phyloP scores from a whole-genome alignment of 306 rosid genomes.

The Pyrus communis region DNA sequence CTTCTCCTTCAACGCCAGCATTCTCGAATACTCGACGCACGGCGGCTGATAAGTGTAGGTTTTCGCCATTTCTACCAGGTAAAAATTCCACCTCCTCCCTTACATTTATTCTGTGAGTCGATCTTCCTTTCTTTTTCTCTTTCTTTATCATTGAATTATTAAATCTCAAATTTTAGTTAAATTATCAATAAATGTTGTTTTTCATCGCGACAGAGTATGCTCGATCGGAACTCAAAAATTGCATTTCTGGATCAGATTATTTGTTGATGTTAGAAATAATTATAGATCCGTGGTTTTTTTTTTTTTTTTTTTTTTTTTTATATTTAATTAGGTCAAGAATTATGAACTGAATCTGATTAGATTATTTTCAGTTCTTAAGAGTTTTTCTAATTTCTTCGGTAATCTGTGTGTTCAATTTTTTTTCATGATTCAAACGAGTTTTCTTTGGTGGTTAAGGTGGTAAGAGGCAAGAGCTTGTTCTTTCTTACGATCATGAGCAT shows the following conservation, averaged over 20 bases:
- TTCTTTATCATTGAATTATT: neutral
- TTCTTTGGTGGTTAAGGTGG: neutral
- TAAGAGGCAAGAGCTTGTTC: neutral
- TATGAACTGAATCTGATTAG: neutral
- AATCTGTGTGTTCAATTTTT: neutral
- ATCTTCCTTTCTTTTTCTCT: neutral
- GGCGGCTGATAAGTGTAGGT: neutral
- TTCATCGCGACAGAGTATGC: neutral
- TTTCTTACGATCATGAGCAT: neutral
- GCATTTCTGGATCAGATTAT: neutral
- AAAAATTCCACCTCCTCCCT: constrained; percentile 1
- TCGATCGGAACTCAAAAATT: neutral
- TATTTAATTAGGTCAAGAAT: neutral
- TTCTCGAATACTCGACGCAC: neutral
- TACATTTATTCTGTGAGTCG: neutral
- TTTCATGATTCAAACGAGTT: neutral
- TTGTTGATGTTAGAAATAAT: neutral
- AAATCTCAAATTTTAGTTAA: neutral
- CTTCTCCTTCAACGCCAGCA: neutral
- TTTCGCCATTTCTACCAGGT: constrained; percentile 1
- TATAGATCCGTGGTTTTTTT: neutral
- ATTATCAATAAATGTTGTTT: neutral
- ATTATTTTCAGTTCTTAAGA: neutral
- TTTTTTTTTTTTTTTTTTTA: neutral
- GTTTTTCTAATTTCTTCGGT: neutral